Evolutionary conservation across 176 grass and related monocot genomes (phyloP), one percentile per base, ranked within the genome.

Genomic region (Aegilops umbellulata): DNA sequence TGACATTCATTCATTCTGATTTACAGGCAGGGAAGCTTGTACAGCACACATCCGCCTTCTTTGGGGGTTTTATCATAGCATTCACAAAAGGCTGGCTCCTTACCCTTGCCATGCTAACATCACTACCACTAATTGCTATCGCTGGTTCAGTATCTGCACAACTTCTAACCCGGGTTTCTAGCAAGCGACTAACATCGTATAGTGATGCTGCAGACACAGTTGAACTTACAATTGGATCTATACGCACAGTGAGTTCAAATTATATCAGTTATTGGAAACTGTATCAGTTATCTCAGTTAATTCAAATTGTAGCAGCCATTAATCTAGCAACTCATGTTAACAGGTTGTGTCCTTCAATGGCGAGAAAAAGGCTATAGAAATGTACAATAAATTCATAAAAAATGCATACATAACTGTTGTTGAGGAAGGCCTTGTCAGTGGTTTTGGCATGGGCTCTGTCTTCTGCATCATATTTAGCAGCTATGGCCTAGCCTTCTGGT

Each of bases 161-260:
- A 3, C 1, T 93, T 10, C 83, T 97, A 80, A 77, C 91, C 49
- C 87, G 66, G 32, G 61, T 88, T 81, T 87, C 93, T 63, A 89
- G 77, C 72, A 83, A 87, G 64, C 91, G 88, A 74, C 81, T 88
- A 29, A 58, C 91, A 60, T 93, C 88, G n/a, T 98, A 98, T 41
- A 82, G 78, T 38, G 91, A 95, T 69, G 93, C 96, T 49, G 93
- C 88, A 51, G 76, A 89, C 39, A 89, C 76, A 24, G 96, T 95
- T 57, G 93, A 98, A 89, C 93, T 95, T 53, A 92, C 88, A 31
- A 90, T 98, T 32, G 88, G 93, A 68, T 90, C 93, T 76, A 98
- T 98, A 74, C 82, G 92, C 44, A 98, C 96, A 32, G 93, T 98
- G 76, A 71, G 90, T 89, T 84, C 80, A 88, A 62, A 61, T 26